Percentiles rank a stretch among this genome's conserved stretches.
These are phyloP conservation scores for Cercospora nicotianae DNA, from an alignment of 2,329 filamentous ascomycete species.

Conservation along the genomic window DNA sequence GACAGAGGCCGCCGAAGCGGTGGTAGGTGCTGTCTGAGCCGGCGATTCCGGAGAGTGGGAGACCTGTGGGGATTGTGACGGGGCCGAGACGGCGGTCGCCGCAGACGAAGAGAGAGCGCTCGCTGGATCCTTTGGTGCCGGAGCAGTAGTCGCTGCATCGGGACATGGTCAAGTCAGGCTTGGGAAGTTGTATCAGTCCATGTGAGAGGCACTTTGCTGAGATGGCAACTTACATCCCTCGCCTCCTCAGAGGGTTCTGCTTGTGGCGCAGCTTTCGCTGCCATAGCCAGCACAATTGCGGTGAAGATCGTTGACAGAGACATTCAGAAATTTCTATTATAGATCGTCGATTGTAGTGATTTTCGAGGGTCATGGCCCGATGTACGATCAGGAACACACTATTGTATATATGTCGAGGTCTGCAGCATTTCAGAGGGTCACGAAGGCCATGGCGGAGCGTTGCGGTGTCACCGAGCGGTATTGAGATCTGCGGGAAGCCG, in stretches of 20 bases:
- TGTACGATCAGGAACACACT: not conserved
- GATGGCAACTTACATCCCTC: not conserved
- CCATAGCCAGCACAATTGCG: not conserved
- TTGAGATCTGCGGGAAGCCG: not conserved
- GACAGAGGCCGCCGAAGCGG: conserved; percentile 17
- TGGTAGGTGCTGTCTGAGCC: conserved; percentile 18
- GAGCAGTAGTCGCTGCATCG: conserved; percentile 13
- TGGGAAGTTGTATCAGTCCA: not conserved
- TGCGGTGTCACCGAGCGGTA: not conserved
- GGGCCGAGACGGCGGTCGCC: conserved; percentile 14
- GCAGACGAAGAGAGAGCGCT: conserved; percentile 8
- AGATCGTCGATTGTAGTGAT: not conserved
- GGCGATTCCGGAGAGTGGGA: conserved; percentile 15
- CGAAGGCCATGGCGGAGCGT: not conserved
- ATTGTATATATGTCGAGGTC: not conserved
- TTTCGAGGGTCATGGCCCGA: not conserved
- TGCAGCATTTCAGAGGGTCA: not conserved
- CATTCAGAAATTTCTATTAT: not conserved
- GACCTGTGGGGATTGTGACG: conserved; percentile 4
- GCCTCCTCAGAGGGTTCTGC: not conserved
- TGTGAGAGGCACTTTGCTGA: too few species aligned
- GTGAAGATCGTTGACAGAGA: not conserved
- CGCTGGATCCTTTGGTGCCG: conserved; percentile 9
- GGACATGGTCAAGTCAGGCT: conserved; percentile 9
- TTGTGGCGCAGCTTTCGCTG: not conserved